Evolutionary conservation across 2,329 filamentous ascomycete species (phyloP), one percentile per base, ranked within the genome.

Genomic region (Colletotrichum sp.): DNA sequence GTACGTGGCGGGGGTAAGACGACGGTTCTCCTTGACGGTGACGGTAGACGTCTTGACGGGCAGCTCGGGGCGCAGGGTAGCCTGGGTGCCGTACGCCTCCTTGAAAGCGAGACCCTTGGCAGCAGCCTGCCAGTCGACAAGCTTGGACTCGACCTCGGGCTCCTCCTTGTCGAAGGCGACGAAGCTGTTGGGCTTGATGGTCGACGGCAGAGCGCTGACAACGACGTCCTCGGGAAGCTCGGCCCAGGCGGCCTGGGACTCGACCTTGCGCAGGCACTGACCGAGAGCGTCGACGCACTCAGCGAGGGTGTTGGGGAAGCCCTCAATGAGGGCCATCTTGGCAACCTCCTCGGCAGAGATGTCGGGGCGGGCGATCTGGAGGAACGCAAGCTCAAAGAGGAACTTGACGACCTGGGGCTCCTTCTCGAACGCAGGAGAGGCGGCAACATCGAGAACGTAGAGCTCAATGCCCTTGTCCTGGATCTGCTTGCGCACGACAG

Each of bases 101-200:
- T 98, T 98, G 91, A 99, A 99, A 6, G 92, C 92, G 74, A 99
- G 89, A 64, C 93, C 95, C 89, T 98, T 97, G 77, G 96, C 97
- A 67, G 93, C 95, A 63, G 93, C 90, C 85, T 96, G 91, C 95
- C 96, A 98, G 84, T 94, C 91, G 80, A 91, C 91, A 76, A 98
- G 90, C 79, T 86, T 82, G 4, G 93, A 85, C 5, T 90, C 89
- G 28, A 93, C 89, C 84, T 98, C 95, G 0, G 86, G 79, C 81
- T 98, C 95, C 57, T 90, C 88, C 86, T 96, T 98, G 79, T 95
- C 90, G 82, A 96, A 98, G 3, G 92, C 85, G 68, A 91, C 91
- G 82, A 99, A 99, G 89, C 95, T 97, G 88, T 94, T 98, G 79
- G 91, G 85, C 78, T 92, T 93, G 82, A 96, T 89, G 75, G 93